Evolutionary conservation across 2,329 filamentous ascomycete genomes (phyloP).

Genomic region (Alternaria postmessia): DNA sequence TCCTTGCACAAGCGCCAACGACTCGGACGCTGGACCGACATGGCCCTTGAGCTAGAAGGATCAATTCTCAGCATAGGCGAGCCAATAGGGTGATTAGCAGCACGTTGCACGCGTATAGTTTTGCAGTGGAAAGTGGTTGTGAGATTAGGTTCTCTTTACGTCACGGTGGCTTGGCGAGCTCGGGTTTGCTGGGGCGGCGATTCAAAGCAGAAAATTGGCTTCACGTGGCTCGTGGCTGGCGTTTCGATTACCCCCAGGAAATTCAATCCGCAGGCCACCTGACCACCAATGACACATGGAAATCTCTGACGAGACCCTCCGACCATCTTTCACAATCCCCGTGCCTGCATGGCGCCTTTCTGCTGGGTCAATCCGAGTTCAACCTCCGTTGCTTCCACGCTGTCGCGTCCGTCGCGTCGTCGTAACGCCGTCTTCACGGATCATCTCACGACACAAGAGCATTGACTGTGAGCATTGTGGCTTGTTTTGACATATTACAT

Average conservation of each 20-base stretch:
- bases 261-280: slow-evolving; percentile 21
- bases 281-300: slow-evolving; percentile 40
- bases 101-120: slow-evolving; percentile 29
- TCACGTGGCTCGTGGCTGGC: slow-evolving; percentile 24
- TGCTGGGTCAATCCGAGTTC: slow-evolving; percentile 20
- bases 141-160: slow-evolving; percentile 35
- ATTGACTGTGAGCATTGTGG: not conserved
- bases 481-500: slow-evolving; percentile 18
- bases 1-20: slow-evolving; percentile 36
- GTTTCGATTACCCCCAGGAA: slow-evolving; percentile 28
- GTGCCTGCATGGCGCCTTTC: slow-evolving; percentile 30
- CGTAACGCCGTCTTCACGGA: slow-evolving; percentile 11
- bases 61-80: slow-evolving; percentile 32
- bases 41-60: slow-evolving; percentile 30
- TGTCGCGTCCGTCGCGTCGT: slow-evolving; percentile 24
- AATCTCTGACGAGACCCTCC: slow-evolving; percentile 34
- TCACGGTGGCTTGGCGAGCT: slow-evolving; percentile 26
- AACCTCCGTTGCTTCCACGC: slow-evolving; percentile 19
- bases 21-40: slow-evolving; percentile 33
- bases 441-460: slow-evolving; percentile 24
- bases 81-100: slow-evolving; percentile 19
- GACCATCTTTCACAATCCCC: slow-evolving; percentile 33
- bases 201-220: slow-evolving; percentile 25
- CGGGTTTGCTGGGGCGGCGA: slow-evolving; percentile 16
- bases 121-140: slow-evolving; percentile 30